Base-by-base conservation (phyloP, 225 moss, liverwort and hornwort species). In the Sphagnum contortum region DNA sequence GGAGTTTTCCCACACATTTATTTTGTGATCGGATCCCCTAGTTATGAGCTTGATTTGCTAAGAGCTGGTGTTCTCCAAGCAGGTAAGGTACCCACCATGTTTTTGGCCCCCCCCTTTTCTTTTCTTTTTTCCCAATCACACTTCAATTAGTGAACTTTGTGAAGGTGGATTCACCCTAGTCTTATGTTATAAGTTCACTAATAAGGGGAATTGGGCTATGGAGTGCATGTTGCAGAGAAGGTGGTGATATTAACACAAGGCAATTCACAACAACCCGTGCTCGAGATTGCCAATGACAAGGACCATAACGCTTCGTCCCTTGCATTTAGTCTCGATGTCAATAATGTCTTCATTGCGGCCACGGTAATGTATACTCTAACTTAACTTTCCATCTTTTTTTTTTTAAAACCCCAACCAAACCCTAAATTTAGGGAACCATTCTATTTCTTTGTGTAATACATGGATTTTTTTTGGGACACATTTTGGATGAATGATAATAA, bases 1-100 rank as follows among this genome's bases (percentile, higher is more conserved):
- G 95, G 95, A 48, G 84, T 92, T 76, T 95, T 92, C 9, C 86
- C 84, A n/a, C 70, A 88, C 46, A 81, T 95, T 48, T 86, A 89
- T 73, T 87, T 85, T 9, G 86, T 95, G 51, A 80, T 77, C 61
- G 95, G 95, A 4, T 91, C 86, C 60, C 95, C 95, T 45, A 77
- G 84, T 62, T 92, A 90, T 60, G 95, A 92, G 71, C 74, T 95
- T 3, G 95, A 95, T 80, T 83, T 95, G 54, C 79, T 95, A 48
- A 88, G 95, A 48, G 82, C 91, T 5, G 95, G 95, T 48, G 80
- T 88, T 55, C 64, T 90, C 11, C 88, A 90, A 74, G 92, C 95
- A 89, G 85, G 94, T 94, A 45, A 89, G 85, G 94, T 94, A 45
- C 29, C 1, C 29, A 29, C 29, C 29, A 29, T 29, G 29, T 29